Evolutionary conservation across 208 protist species (phyloP).

Genomic region (Angomonas desouzai): DNA sequence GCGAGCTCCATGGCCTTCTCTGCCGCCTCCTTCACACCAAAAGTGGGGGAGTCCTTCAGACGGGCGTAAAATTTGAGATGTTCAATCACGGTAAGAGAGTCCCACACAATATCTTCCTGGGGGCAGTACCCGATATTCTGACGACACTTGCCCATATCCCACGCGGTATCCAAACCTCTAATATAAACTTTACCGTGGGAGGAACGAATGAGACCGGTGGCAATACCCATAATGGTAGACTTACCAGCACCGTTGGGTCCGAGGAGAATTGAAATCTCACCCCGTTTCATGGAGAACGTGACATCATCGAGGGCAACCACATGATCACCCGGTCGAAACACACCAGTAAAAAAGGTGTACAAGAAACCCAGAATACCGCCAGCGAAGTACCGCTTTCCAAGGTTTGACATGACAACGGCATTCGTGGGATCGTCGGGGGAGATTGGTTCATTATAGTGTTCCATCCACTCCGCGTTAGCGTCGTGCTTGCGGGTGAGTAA

Average conservation of each 20-base stretch:
- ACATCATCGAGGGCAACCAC: constrained; percentile 59
- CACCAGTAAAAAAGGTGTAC: constrained; percentile 63
- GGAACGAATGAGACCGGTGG: constrained; percentile 64
- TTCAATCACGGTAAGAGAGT: constrained; percentile 85
- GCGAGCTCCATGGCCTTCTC: constrained; percentile 46
- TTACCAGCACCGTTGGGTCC: constrained; percentile 87
- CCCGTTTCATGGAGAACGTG: constrained; percentile 58
- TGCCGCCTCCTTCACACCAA: constrained; percentile 46
- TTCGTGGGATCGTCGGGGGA: constrained; percentile 24
- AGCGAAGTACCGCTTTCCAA: constrained; percentile 57
- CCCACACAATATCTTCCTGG: constrained; percentile 92
- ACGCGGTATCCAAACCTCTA: constrained; percentile 39
- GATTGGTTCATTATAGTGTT: constrained; percentile 39
- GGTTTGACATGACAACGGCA: constrained; percentile 41
- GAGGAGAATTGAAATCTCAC: constrained; percentile 74
- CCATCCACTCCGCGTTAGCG: constrained; percentile 19
- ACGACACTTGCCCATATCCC: constrained; percentile 56
- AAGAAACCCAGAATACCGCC: constrained; percentile 60
- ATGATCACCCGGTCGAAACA: constrained; percentile 44
- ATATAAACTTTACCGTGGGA: constrained; percentile 69
- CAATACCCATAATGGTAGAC: constrained; percentile 75
- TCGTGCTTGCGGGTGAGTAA: constrained; percentile 2
- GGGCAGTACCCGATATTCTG: constrained; percentile 92
- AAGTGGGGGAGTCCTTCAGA: constrained; percentile 69
- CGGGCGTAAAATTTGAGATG: constrained; percentile 91